Base-by-base conservation (phyloP, 495 filamentous ascomycete species). In the Penicillium atrosanguineum region DNA sequence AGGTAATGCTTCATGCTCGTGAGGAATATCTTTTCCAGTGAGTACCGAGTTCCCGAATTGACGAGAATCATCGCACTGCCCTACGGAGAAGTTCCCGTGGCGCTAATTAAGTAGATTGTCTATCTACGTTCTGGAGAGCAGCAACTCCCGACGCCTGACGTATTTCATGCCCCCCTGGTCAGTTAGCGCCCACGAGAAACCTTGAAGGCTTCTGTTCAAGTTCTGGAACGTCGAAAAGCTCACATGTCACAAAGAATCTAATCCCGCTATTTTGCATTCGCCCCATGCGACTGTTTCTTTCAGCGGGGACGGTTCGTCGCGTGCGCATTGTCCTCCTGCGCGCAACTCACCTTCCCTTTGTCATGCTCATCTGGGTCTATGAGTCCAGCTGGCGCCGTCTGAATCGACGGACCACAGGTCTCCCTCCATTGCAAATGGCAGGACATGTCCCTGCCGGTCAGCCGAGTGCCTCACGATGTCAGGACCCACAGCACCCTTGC, bases 1-100 rank as follows among this genome's bases (percentile, higher is more conserved):
- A 88, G 87, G 79, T 80, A n/a, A 80, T 81, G 79, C 62, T 69
- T 25, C 79, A 81, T 67, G 79, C 78, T 16, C 69, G 77, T 52
- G 89, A 93, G 69, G 89, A 93, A 70, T 92, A 92, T 69, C 81
- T 91, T n/a, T 92, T 90, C 52, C 84, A 91, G 71, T 93, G 76
- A 70, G 78, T 71, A 37, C n/a, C 37, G n/a, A 25, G 31, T 34
- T n/a, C 31, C 26, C 16, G 28, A 6, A 42, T 21, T 14, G 5
- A 20, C 25, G 28, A 34, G 20, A 14, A 54, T 48, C 6, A 26
- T 42, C 20, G 38, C 18, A 49, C 38, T 18, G 38, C 38, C 38
- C n/a, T 15, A 31, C 38, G 6, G 12, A 39, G 18, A 26, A 14
- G 9, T 5, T 28, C 21, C 18, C 6, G 15, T 18, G 18, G 44